Base-by-base conservation (phyloP, 1,284 basidiomycete species). In the Leccinum solheimii region DNA sequence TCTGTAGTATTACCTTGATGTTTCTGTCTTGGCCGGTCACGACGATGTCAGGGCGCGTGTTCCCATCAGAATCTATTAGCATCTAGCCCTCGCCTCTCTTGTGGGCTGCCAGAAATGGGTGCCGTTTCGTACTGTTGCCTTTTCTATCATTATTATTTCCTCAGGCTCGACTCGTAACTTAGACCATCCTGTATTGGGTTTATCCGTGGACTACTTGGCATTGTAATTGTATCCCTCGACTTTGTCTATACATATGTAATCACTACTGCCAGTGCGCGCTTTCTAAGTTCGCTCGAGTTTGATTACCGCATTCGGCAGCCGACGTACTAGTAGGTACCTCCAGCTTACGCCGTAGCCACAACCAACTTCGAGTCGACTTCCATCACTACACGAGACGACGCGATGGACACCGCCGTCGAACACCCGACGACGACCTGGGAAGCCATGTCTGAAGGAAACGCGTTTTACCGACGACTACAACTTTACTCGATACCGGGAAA, bases 401-500 rank as follows among this genome's bases (percentile, higher is more conserved):
- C 40, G 53, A 76, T 75, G 71, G 71, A 76, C 19, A 14, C 67
- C 1, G 83, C 83, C 76, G 72, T 80, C 21, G 86, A 89, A 58
- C 89, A 91, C 67, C 91, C 91, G 5, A 91, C 90, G 3, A 72
- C 84, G 49, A 83, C 85, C 77, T 93, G 91, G 91, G 85, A 92
- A 72, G 82, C 91, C 57, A 88, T 92, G 83, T 86, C 88, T 68
- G 87, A 90, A 69, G 89, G 90, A 27, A 86, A 80, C 63, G 87
- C 86, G 30, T 93, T 93, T 77, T 93, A 93, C 71, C 80, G 87
- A 69, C 82, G 90, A 58, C 87, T 94, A 62, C 90, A 92, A 67
- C 81, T 96, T 19, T 99, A 98, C 74, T 85, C 88, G 3, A 87
- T 95, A 65, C 80, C 86, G 14, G 95, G 92, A 73, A 90, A 91